Conservation (phyloP, 2,329 filamentous ascomycete species). For the Clonostachys byssicola region DNA sequence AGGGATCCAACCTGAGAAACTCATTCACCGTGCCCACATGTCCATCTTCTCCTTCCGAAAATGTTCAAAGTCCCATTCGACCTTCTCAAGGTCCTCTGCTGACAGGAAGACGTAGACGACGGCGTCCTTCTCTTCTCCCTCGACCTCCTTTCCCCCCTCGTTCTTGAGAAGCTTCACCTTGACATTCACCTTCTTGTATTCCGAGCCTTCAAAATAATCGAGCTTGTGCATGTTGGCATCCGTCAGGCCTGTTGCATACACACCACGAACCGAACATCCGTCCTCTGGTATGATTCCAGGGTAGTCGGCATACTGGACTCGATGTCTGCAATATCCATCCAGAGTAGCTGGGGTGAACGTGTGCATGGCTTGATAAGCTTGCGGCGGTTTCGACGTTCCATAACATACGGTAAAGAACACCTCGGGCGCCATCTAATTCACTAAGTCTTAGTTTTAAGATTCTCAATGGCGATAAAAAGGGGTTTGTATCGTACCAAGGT, state of each 20-base stretch:
- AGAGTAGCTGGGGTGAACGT: conserved; percentile 73
- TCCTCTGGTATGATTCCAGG: conserved; percentile 65
- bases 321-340: conserved; percentile 64
- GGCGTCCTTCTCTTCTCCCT: conserved; percentile 44
- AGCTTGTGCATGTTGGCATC: conserved; percentile 70
- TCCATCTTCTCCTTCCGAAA: conserved; percentile 72
- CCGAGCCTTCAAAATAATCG: conserved; percentile 75
- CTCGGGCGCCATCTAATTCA: conserved; percentile 67
- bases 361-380: conserved; percentile 50
- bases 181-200: conserved; percentile 60
- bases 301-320: conserved; percentile 70
- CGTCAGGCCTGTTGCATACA: conserved; percentile 74
- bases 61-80: conserved; percentile 84
- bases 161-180: conserved; percentile 46
- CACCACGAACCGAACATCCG: conserved; percentile 64
- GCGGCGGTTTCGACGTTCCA: conserved; percentile 42
- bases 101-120: conserved; percentile 63
- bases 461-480: no score
- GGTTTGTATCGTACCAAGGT: conserved; percentile 23
- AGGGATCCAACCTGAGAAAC: no score
- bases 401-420: conserved; percentile 86
- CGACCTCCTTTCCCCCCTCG: conserved; percentile 27
- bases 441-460: not conserved
- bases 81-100: conserved; percentile 53
- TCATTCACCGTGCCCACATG: conserved; percentile 26